These are phyloP conservation scores for Sugiyamaella neomexicana DNA, from an alignment of 1,139 yeast genomes.

Conservation along the genomic window DNA sequence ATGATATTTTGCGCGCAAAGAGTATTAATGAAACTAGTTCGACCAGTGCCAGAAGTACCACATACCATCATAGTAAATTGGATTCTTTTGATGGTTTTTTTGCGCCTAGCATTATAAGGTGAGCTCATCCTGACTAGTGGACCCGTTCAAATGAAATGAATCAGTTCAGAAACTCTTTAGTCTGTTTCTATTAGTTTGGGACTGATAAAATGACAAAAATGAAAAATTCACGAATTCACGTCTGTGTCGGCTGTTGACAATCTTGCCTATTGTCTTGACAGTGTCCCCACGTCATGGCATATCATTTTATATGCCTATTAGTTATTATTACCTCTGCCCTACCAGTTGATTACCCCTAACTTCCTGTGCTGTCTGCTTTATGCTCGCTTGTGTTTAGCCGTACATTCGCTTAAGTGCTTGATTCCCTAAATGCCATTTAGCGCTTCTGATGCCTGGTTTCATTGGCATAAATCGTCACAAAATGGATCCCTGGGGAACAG, in stretches of 20 bases:
- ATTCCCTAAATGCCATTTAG: neutral
- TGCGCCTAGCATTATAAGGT: slow-evolving; percentile 43
- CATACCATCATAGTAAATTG: slow-evolving; percentile 79
- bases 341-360: neutral
- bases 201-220: too few relatives aligned
- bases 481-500: neutral
- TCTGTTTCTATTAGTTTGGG: too few relatives aligned
- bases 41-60: slow-evolving; percentile 82
- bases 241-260: neutral
- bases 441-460: neutral
- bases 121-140: neutral
- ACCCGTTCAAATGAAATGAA: too few relatives aligned
- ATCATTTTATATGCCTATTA: neutral
- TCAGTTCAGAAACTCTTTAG: too few relatives aligned
- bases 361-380: neutral
- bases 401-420: neutral
- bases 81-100: slow-evolving; percentile 78
- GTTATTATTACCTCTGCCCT: neutral
- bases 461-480: neutral
- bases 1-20: slow-evolving; percentile 77
- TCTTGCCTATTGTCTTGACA: neutral
- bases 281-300: neutral
- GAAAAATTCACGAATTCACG: neutral
- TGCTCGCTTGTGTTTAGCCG: slow-evolving; percentile 1
- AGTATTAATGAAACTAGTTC: slow-evolving; percentile 80